These are phyloP conservation scores for Hypholoma sublateritium DNA, from an alignment of 768 basidiomycete species.

Conservation along the genomic window DNA sequence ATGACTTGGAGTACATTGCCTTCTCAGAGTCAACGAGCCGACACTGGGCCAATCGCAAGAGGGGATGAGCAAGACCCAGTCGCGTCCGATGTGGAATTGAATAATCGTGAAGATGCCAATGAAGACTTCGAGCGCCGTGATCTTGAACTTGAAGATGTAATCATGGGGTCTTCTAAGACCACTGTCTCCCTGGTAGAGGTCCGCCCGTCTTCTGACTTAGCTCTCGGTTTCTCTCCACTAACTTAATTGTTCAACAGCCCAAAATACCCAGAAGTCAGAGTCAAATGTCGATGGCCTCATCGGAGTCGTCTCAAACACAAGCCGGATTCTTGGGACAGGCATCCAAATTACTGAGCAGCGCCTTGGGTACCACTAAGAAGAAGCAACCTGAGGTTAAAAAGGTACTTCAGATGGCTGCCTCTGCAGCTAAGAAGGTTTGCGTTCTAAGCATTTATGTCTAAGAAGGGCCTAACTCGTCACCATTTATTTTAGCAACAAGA, in stretches of 20 bases:
- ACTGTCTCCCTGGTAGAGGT: constrained; percentile 45
- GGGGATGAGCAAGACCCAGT: constrained; percentile 23
- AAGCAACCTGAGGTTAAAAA: constrained; percentile 78
- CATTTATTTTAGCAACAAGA: constrained; percentile 73
- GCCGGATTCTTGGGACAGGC: constrained; percentile 71
- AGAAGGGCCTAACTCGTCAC: constrained; percentile 1
- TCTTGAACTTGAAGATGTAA: constrained; percentile 41
- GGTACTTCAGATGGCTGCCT: constrained; percentile 73
- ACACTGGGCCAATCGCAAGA: constrained; percentile 32
- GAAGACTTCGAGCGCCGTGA: constrained; percentile 24
- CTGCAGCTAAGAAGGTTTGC: constrained; percentile 86
- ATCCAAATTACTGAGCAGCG: constrained; percentile 63
- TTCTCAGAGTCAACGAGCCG: constrained; percentile 52
- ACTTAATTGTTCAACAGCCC: constrained; percentile 10
- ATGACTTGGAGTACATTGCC: constrained; percentile 76
- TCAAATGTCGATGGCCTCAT: constrained; percentile 56
- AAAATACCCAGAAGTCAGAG: constrained; percentile 44
- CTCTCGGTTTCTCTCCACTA: constrained; percentile 1
- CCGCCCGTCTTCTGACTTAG: constrained; percentile 16
- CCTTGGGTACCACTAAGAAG: constrained; percentile 72
- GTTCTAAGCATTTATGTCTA: neutral
- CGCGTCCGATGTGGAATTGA: constrained; percentile 37
- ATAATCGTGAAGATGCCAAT: constrained; percentile 35
- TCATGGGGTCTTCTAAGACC: constrained; percentile 36
- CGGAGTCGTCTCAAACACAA: constrained; percentile 47